These are phyloP conservation scores for Parachaetomium inaequale DNA, from an alignment of 495 filamentous ascomycete genomes.

Conservation along the genomic window DNA sequence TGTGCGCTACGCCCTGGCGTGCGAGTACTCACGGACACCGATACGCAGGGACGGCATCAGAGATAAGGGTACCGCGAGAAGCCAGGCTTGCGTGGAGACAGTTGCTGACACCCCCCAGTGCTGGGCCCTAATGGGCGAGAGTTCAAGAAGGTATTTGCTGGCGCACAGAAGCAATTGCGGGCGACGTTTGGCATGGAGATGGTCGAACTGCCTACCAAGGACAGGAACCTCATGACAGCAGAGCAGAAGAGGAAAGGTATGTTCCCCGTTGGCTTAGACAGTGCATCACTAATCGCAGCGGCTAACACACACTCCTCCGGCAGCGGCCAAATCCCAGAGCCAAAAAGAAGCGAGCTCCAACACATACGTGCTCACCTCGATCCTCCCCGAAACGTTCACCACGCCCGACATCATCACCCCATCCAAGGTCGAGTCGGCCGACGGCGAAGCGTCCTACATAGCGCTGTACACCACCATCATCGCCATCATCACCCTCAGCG, in stretches of 20 bases:
- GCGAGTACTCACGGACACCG: conserved; percentile 77
- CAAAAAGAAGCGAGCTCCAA: conserved; percentile 53
- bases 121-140: conserved; percentile 52
- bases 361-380: conserved; percentile 70
- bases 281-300: background rate
- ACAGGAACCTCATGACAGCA: conserved; percentile 82
- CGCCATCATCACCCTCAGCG: conserved; percentile 64
- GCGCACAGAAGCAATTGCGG: conserved; percentile 61
- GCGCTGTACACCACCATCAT: conserved; percentile 78
- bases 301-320: conserved; percentile 12
- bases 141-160: conserved; percentile 67
- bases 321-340: conserved; percentile 43
- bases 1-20: conserved; percentile 82
- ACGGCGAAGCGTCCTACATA: conserved; percentile 71
- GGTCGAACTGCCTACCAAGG: conserved; percentile 70
- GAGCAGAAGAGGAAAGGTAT: conserved; percentile 60
- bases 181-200: conserved; percentile 81
- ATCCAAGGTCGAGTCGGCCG: conserved; percentile 56
- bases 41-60: conserved; percentile 76
- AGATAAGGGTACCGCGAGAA: conserved; percentile 54
- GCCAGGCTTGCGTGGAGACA: background rate
- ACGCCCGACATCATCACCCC: conserved; percentile 63
- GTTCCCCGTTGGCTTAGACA: background rate
- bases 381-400: conserved; percentile 64
- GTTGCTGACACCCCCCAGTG: conserved; percentile 36